Conservation (phyloP, 2,329 filamentous ascomycete species). For the Diaporthe australafricana region DNA sequence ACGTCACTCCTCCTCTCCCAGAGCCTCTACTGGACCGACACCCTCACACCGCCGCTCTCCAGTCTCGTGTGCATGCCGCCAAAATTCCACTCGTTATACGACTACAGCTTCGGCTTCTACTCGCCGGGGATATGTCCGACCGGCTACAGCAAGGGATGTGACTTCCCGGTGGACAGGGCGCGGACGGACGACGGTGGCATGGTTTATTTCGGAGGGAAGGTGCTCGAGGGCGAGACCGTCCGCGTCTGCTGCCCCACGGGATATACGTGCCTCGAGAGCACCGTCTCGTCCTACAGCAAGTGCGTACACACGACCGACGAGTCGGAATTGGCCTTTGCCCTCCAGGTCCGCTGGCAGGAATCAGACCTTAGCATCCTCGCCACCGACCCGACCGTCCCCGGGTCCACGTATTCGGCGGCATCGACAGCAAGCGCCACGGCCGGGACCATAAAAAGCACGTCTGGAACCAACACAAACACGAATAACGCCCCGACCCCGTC, state of each 20-base stretch:
- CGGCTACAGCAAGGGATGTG: slow-evolving; percentile 23
- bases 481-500: background rate
- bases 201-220: slow-evolving; percentile 13
- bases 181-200: background rate
- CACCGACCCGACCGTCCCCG: slow-evolving; percentile 40
- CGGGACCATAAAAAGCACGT: background rate
- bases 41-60: slow-evolving; percentile 23
- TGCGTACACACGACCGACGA: slow-evolving; percentile 37
- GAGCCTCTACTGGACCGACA: slow-evolving; percentile 22
- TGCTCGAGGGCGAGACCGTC: slow-evolving; percentile 9
- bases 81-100: slow-evolving; percentile 14
- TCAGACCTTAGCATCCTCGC: slow-evolving; percentile 38
- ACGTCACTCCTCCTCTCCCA: slow-evolving; percentile 21
- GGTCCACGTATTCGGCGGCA: slow-evolving; percentile 34
- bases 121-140: slow-evolving; percentile 38
- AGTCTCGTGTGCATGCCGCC: slow-evolving; percentile 29
- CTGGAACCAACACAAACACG: background rate
- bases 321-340: slow-evolving; percentile 35
- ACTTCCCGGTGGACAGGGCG: background rate
- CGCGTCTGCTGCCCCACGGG: slow-evolving; percentile 19
- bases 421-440: slow-evolving; percentile 12
- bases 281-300: slow-evolving; percentile 36
- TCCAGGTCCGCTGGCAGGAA: slow-evolving; percentile 41
- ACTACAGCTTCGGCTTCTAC: slow-evolving; percentile 37
- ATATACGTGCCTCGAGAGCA: slow-evolving; percentile 24